Percentiles rank a stretch among this genome's conserved stretches.
Evolutionary conservation across 345 rosid genomes (phyloP).

Genomic region (Populus nigra): DNA sequence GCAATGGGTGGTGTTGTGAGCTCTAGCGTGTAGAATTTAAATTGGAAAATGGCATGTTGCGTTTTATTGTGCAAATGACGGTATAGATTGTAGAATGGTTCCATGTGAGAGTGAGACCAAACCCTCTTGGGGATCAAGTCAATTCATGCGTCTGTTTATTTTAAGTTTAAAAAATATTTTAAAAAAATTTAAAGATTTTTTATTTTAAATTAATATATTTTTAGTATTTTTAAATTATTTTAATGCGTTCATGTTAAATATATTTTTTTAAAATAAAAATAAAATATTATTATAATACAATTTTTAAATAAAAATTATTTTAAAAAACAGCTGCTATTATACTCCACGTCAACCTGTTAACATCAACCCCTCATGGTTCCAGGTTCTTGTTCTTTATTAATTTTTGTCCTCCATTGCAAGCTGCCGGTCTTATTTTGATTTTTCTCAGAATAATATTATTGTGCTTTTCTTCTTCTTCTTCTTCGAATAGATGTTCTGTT

Average conservation of each 20-base stretch:
- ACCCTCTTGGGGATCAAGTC: slow-evolving; percentile 3
- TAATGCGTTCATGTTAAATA: accelerated
- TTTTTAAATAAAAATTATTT: no score
- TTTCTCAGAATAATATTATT: neutral
- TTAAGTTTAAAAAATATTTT: no score
- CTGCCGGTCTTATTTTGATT: neutral
- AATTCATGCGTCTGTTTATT: neutral
- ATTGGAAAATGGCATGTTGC: neutral
- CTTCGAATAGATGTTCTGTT: neutral
- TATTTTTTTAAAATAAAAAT: no score
- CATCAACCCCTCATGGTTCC: neutral
- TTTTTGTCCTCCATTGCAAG: neutral
- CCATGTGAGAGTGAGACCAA: neutral
- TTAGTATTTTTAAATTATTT: no score
- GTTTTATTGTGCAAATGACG: neutral
- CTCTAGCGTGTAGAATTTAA: neutral
- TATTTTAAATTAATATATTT: no score
- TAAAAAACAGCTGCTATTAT: no score
- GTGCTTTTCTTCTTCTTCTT: no score
- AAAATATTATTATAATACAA: no score
- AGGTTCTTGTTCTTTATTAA: neutral
- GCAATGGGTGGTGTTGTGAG: no score
- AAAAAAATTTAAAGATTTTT: no score
- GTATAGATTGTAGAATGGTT: neutral
- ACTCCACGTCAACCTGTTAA: no score